A percentile compares a stretch with the other conserved stretches of the same genome.
Evolutionary conservation across 1,284 basidiomycete species (phyloP).

Genomic region (Marasmius sp.): DNA sequence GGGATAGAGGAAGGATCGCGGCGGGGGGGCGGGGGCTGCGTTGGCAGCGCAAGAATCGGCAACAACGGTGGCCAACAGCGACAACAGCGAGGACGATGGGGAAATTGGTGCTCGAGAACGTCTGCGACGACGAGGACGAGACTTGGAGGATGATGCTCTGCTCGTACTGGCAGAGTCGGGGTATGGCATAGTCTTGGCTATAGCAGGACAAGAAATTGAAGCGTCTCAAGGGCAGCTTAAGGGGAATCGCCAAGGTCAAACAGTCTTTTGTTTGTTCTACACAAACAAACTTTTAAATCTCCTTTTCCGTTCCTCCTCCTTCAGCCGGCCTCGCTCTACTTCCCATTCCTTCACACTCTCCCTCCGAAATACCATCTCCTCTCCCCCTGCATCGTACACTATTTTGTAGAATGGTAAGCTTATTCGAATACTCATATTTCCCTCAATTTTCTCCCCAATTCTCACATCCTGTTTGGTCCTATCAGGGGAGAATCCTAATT

Average conservation of each 20-base stretch:
- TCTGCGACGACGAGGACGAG: constrained; percentile 1
- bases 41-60: constrained; percentile 42
- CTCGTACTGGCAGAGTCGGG: constrained; percentile 12
- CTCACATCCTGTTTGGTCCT: constrained; percentile 27
- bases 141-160: constrained; percentile 13
- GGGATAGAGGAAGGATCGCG: constrained; percentile 65
- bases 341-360: constrained; percentile 41
- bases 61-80: constrained; percentile 55
- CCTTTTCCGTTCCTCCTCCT: neutral
- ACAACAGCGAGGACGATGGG: constrained; percentile 27
- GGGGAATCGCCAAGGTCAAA: neutral
- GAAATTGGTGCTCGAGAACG: neutral
- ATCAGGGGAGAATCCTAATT: constrained; percentile 18
- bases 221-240: neutral
- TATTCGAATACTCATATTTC: constrained; percentile 61
- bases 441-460: constrained; percentile 26
- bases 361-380: constrained; percentile 55
- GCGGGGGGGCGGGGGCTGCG: constrained; percentile 55
- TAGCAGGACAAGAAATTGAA: neutral
- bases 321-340: constrained; percentile 11
- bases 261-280: neutral
- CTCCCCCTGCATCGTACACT: constrained; percentile 67
- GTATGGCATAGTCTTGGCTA: constrained; percentile 1
- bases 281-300: neutral
- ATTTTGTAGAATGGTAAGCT: constrained; percentile 69